These are phyloP conservation scores for Spinacia oleracea DNA, from an alignment of 179 eudicot species.

Conservation along the genomic window DNA sequence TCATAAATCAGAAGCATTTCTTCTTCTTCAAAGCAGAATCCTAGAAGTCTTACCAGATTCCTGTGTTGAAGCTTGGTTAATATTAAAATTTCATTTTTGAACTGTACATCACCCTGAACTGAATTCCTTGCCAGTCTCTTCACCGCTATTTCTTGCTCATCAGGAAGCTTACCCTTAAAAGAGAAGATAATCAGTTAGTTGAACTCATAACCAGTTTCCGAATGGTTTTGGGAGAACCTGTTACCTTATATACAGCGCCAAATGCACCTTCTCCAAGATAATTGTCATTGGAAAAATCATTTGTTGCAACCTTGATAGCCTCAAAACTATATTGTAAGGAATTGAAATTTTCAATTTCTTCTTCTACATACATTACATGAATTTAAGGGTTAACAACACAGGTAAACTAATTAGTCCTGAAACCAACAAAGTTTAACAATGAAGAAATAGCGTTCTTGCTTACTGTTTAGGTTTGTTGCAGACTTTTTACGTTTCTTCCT, in stretches of 20 bases:
- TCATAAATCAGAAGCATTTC: slow-evolving; percentile 47
- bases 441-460: background rate
- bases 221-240: too few relatives aligned
- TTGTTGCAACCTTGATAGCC: slow-evolving; percentile 26
- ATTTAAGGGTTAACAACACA: background rate
- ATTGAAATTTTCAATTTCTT: slow-evolving; percentile 20
- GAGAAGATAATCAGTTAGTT: too few relatives aligned
- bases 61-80: slow-evolving; percentile 32
- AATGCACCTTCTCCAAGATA: slow-evolving; percentile 31
- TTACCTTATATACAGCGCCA: slow-evolving; percentile 36
- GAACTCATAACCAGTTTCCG: background rate
- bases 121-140: slow-evolving; percentile 37
- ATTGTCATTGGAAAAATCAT: slow-evolving; percentile 28
- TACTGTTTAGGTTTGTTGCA: slow-evolving; percentile 13
- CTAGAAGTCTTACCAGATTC: slow-evolving; percentile 31
- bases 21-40: slow-evolving; percentile 33
- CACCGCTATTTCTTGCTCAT: slow-evolving; percentile 31
- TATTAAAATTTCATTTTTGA: slow-evolving; percentile 37
- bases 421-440: background rate
- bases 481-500: slow-evolving; percentile 7
- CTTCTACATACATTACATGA: too few relatives aligned
- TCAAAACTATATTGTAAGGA: slow-evolving; percentile 29
- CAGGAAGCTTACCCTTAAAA: slow-evolving; percentile 23
- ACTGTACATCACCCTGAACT: slow-evolving; percentile 34
- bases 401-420: background rate